A percentile compares a stretch with the other conserved stretches of the same genome.
Evolutionary conservation across 768 basidiomycete species (phyloP).

Genomic region (Harrya chromipes): DNA sequence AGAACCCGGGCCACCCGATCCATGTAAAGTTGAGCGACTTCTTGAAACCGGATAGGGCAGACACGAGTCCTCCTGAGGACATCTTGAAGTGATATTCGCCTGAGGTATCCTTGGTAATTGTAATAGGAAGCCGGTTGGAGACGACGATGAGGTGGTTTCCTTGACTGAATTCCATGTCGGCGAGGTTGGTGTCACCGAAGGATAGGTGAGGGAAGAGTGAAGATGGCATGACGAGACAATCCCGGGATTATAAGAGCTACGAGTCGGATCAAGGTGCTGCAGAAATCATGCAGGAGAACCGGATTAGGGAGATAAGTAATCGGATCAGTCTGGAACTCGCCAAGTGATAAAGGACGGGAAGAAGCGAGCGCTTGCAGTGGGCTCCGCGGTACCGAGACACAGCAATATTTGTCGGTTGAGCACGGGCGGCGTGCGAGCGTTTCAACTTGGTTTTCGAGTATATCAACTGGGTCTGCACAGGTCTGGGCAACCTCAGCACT

Average conservation of each 20-base stretch:
- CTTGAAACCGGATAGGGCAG: slow-evolving; percentile 96
- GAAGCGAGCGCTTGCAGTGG: too few relatives aligned
- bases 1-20: slow-evolving; percentile 95
- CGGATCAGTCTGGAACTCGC: slow-evolving; percentile 24
- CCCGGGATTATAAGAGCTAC: slow-evolving; percentile 28
- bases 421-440: too few relatives aligned
- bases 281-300: slow-evolving; percentile 24
- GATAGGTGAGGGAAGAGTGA: slow-evolving; percentile 26
- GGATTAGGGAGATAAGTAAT: slow-evolving; percentile 34
- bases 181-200: slow-evolving; percentile 23
- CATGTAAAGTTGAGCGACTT: slow-evolving; percentile 97
- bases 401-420: too few relatives aligned
- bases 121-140: slow-evolving; percentile 92
- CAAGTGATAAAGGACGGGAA: background rate
- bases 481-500: too few relatives aligned
- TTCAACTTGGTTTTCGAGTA: too few relatives aligned
- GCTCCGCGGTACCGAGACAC: too few relatives aligned
- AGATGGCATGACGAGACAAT: slow-evolving; percentile 18
- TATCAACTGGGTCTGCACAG: too few relatives aligned
- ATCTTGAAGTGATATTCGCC: slow-evolving; percentile 99
- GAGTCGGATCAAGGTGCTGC: slow-evolving; percentile 10
- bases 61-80: slow-evolving; percentile 97
- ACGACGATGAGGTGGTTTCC: slow-evolving; percentile 87
- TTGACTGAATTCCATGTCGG: slow-evolving; percentile 46
- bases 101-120: slow-evolving; percentile 87